Base-by-base conservation (phyloP, 768 basidiomycete genomes). In the Xerocomellus dryophilus region DNA sequence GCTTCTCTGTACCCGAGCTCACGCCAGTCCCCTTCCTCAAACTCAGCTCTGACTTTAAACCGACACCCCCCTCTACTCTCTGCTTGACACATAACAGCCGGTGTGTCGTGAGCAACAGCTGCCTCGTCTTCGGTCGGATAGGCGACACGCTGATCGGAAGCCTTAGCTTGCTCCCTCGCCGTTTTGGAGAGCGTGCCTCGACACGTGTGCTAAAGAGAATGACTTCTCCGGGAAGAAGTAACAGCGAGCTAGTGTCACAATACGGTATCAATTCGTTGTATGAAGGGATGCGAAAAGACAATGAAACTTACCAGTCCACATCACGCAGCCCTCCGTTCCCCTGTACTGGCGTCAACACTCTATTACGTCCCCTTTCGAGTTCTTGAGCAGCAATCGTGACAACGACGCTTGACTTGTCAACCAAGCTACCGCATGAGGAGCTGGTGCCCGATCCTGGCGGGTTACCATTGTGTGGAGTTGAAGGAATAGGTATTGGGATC, bases 1-100 rank as follows among this genome's bases (percentile, higher is more conserved):
- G 38, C 14, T 60, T 67, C 40, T 62, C 61, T 2, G 23, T 66
- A 9, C 58, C 45, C 25, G 43, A 43, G 34, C 43, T 47, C 54
- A 41, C 10, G 21, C 17, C 10, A 1, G 38, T 47, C 27, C 65
- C 49, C 14, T 45, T 57, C 35, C 67, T 70, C 46, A 84, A 53
- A n/a, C 67, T 65, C n/a, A 82, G 65, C 62, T 85, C 83, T 5
- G 71, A 73, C 61, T 84, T 84, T 42, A 85, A 57, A 12, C 76
- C 67, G 20, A 79, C 63, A 14, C 68, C 71, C 7, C 62, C 64
- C 18, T 66, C 62, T 1, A n/a, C 70, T 38, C 70, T 68, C 53
- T 71, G 70, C 67, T 86, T 86, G 31, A 86, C 64, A 51, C 83
- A 85, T 34, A 86, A 51, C 7, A 86, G 61, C 36, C 85, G 76